These are phyloP conservation scores for Dittrichia graveolens DNA, from an alignment of 129 eudicot genomes.

Conservation along the genomic window DNA sequence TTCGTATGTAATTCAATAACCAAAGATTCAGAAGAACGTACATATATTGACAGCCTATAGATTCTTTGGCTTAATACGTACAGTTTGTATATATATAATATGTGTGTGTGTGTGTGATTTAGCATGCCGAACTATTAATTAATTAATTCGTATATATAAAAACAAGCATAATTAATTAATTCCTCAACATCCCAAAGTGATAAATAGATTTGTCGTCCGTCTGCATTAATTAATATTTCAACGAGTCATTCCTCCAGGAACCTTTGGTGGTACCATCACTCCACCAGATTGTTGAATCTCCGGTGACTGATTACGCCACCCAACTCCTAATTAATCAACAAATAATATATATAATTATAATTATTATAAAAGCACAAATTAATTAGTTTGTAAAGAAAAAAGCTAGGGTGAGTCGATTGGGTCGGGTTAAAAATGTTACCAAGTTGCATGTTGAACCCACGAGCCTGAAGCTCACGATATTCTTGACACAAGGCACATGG, in stretches of 20 bases:
- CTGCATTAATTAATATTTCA: neutral
- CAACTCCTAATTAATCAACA: constrained; percentile 22
- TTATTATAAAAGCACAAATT: neutral
- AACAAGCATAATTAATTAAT: constrained; percentile 38
- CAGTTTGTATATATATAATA: no score
- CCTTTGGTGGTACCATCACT: constrained; percentile 33
- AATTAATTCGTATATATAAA: constrained; percentile 6
- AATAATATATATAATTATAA: neutral
- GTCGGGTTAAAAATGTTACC: constrained; percentile 7
- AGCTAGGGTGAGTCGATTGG: neutral
- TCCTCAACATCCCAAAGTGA: constrained; percentile 43
- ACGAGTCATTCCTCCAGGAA: constrained; percentile 40
- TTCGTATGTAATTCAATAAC: constrained; percentile 30
- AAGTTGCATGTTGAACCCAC: constrained; percentile 44
- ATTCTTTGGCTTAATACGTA: constrained; percentile 26
- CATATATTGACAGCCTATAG: constrained; percentile 9
- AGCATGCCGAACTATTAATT: neutral
- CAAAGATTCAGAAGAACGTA: constrained; percentile 39
- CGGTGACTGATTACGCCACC: constrained; percentile 36
- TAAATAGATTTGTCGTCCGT: constrained; percentile 2
- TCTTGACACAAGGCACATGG: constrained; percentile 49
- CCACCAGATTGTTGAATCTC: constrained; percentile 39
- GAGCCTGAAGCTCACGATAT: constrained; percentile 46
- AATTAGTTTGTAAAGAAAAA: neutral
- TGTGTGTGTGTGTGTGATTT: no score